These are phyloP conservation scores for Talaromyces stipitatus DNA, from an alignment of 495 filamentous ascomycete genomes.

Conservation along the genomic window DNA sequence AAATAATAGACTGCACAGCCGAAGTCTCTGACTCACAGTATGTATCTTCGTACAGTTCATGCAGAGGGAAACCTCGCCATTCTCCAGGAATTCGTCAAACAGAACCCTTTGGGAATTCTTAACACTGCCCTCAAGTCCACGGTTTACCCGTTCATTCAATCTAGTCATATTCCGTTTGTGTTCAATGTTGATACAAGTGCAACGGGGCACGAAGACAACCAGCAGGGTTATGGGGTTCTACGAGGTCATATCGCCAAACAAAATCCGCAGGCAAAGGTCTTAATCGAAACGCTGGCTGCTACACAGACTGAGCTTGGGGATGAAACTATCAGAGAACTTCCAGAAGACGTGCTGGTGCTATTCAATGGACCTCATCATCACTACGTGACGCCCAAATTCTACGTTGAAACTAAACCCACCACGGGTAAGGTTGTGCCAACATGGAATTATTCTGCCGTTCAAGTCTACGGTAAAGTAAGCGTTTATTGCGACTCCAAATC, in stretches of 20 bases:
- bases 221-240: constrained; percentile 14
- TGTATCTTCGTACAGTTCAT: constrained; percentile 44
- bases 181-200: constrained; percentile 29
- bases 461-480: constrained; percentile 43
- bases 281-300: constrained; percentile 26
- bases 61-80: constrained; percentile 30
- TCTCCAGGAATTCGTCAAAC: constrained; percentile 40
- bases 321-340: constrained; percentile 11
- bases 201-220: constrained; percentile 12
- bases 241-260: constrained; percentile 42
- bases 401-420: constrained; percentile 43
- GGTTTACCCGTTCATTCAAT: constrained; percentile 37
- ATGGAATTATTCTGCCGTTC: constrained; percentile 54
- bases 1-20: no score
- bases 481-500: constrained; percentile 36
- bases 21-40: constrained; percentile 12
- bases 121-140: constrained; percentile 45
- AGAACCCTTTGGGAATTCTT: constrained; percentile 47
- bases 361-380: constrained; percentile 33
- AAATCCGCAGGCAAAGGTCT: constrained; percentile 43
- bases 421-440: constrained; percentile 54
- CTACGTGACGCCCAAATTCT: constrained; percentile 46
- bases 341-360: constrained; percentile 37
- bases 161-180: constrained; percentile 50
- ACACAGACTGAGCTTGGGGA: constrained; percentile 14